Conservation (phyloP, 306 rosid species). For the Leucaena leucocephala region DNA sequence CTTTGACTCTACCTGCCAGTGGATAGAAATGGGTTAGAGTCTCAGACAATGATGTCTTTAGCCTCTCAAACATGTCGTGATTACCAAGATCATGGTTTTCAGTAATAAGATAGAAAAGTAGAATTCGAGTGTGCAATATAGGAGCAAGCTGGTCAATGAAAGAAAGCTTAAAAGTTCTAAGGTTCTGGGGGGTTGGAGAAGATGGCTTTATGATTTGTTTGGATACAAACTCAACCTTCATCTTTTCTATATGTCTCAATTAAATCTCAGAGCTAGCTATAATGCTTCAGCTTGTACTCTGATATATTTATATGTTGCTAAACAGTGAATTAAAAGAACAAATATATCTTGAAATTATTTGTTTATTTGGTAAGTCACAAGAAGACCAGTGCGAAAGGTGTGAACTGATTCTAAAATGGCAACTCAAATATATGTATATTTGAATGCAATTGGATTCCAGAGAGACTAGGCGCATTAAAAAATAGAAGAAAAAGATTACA, state of each 20-base stretch:
- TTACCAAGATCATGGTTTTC: too few species aligned
- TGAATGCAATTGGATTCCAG: too few species aligned
- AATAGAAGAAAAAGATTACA: too few species aligned
- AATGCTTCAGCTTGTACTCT: neutral
- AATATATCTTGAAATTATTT: too few species aligned
- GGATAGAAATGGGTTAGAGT: slow-evolving; percentile 45
- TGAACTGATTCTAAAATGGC: too few species aligned
- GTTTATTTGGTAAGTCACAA: too few species aligned
- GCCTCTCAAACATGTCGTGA: neutral
- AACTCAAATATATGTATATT: too few species aligned
- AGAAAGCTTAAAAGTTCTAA: slow-evolving; percentile 4
- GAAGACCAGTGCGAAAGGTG: too few species aligned
- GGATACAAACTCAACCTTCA: neutral
- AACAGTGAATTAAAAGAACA: too few species aligned
- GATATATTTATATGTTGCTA: neutral
- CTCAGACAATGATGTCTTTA: slow-evolving; percentile 39
- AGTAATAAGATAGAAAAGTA: slow-evolving; percentile 22
- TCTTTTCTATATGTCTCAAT: too few species aligned
- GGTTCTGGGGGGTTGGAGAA: neutral
- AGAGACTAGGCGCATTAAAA: too few species aligned
- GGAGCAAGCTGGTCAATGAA: slow-evolving; percentile 7
- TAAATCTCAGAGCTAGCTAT: neutral
- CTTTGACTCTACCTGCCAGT: slow-evolving; percentile 45
- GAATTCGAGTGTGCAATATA: neutral
- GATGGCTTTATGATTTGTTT: slow-evolving; percentile 17